phyloP scores from a whole-genome alignment of 2,329 filamentous ascomycete genomes.

The Phialophora macrospora region DNA sequence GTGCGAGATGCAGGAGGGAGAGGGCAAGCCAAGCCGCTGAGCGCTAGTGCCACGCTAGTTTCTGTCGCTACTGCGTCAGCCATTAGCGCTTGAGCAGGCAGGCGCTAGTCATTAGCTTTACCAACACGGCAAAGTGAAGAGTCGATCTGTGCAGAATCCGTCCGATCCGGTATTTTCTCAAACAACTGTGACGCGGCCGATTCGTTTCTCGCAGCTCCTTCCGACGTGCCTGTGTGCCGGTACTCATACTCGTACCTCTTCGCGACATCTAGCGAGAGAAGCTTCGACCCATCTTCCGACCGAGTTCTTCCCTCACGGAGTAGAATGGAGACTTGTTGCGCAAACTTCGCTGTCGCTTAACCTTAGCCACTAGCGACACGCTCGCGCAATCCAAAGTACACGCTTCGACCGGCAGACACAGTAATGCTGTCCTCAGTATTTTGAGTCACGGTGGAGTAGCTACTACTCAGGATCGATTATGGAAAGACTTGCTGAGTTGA shows the following conservation, averaged over 20 bases:
- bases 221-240: background rate
- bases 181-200: background rate
- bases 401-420: background rate
- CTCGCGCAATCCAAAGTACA: constrained; percentile 1
- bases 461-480: background rate
- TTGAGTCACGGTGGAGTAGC: background rate
- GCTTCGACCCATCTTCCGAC: constrained; percentile 18
- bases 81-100: background rate
- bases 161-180: background rate
- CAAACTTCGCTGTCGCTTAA: constrained; percentile 1
- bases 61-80: background rate
- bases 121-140: background rate
- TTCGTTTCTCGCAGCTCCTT: background rate
- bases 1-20: background rate
- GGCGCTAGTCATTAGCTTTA: background rate
- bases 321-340: constrained; percentile 11
- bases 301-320: constrained; percentile 10
- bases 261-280: constrained; percentile 9
- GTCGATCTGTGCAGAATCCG: constrained; percentile 2
- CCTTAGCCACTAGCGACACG: background rate
- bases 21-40: background rate
- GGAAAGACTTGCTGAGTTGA: background rate
- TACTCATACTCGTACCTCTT: background rate
- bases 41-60: background rate
- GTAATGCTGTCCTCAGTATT: background rate